Percentiles rank a stretch among this genome's conserved stretches.
These are phyloP conservation scores for Pythium brachiatum DNA, from an alignment of 352 stramenopile species.

Conservation along the genomic window DNA sequence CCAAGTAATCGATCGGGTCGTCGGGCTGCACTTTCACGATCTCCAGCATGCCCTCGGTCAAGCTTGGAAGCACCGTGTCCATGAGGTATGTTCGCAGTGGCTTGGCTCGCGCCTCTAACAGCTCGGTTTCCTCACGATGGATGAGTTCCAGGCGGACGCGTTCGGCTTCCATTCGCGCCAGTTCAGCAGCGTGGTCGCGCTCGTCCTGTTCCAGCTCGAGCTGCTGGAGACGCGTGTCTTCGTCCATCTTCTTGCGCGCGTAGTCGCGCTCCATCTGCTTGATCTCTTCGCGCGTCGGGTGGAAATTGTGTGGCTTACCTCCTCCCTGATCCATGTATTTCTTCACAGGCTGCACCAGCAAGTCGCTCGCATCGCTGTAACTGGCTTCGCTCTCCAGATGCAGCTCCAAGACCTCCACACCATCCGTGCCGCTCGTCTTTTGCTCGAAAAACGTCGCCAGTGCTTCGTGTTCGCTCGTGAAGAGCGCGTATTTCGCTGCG, in stretches of 20 bases:
- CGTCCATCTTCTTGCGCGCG: slow-evolving; percentile 44
- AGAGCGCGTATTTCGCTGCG: slow-evolving; percentile 43
- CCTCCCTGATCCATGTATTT: slow-evolving; percentile 78
- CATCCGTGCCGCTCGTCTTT: slow-evolving; percentile 13
- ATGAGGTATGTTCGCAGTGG: slow-evolving; percentile 81
- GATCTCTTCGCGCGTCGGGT: slow-evolving; percentile 72
- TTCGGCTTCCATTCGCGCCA: slow-evolving; percentile 52
- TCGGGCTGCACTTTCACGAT: slow-evolving; percentile 83
- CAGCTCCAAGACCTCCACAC: slow-evolving; percentile 72
- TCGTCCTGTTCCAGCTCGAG: slow-evolving; percentile 48
- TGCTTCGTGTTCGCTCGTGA: slow-evolving; percentile 44
- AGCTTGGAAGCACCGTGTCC: slow-evolving; percentile 77
- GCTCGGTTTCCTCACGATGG: slow-evolving; percentile 74
- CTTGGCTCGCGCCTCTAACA: slow-evolving; percentile 78
- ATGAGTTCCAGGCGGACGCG: slow-evolving; percentile 63
- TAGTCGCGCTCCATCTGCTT: slow-evolving; percentile 40
- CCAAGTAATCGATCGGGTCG: slow-evolving; percentile 87
- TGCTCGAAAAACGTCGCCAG: slow-evolving; percentile 70
- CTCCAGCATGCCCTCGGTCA: slow-evolving; percentile 86
- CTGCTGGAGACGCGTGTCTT: slow-evolving; percentile 36
- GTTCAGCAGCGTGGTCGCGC: slow-evolving; percentile 41
- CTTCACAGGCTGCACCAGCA: slow-evolving; percentile 47
- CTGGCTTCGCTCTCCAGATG: slow-evolving; percentile 42
- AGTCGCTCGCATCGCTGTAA: slow-evolving; percentile 34
- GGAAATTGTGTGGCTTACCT: slow-evolving; percentile 74